Evolutionary conservation across 768 basidiomycete genomes (phyloP).

Genomic region (Crepidotus variabilis): DNA sequence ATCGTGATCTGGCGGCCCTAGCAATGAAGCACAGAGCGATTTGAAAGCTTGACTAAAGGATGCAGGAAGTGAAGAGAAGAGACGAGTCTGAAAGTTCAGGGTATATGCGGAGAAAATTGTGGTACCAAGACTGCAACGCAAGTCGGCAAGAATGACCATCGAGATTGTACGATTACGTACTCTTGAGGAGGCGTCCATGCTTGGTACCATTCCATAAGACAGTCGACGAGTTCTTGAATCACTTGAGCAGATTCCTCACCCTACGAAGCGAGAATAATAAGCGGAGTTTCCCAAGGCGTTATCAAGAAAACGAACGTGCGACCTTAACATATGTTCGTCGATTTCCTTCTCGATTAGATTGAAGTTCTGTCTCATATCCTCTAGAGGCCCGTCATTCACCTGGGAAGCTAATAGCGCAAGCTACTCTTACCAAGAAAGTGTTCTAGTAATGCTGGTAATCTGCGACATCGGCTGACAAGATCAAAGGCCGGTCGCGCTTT

Average conservation of each 20-base stretch:
- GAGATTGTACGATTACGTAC: slow-evolving; percentile 33
- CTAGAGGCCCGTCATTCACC: slow-evolving; percentile 27
- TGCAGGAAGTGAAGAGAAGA: slow-evolving; percentile 69
- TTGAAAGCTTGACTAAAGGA: slow-evolving; percentile 69
- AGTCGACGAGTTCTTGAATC: slow-evolving; percentile 51
- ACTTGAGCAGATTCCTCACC: slow-evolving; percentile 40
- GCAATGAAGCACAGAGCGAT: slow-evolving; percentile 55
- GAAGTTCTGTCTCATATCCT: slow-evolving; percentile 59
- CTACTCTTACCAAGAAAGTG: slow-evolving; percentile 63
- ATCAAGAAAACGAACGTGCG: slow-evolving; percentile 43
- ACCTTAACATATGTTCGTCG: slow-evolving; percentile 49
- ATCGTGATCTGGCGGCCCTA: slow-evolving; percentile 33
- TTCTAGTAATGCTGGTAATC: slow-evolving; percentile 63
- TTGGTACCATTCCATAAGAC: slow-evolving; percentile 68
- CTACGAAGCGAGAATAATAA: slow-evolving; percentile 25
- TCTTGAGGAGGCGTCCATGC: slow-evolving; percentile 70
- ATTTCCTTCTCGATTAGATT: slow-evolving; percentile 62
- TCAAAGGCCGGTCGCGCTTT: slow-evolving; percentile 54
- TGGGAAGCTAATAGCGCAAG: background rate
- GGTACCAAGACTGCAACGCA: slow-evolving; percentile 48
- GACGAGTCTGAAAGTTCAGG: slow-evolving; percentile 66
- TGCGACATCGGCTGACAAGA: slow-evolving; percentile 51
- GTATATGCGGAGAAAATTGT: slow-evolving; percentile 61
- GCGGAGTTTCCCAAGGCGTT: background rate
- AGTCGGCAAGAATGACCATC: slow-evolving; percentile 6